These are phyloP conservation scores for Mortierella sp. DNA, from an alignment of 371 early-diverging fungal genomes.

Conservation along the genomic window DNA sequence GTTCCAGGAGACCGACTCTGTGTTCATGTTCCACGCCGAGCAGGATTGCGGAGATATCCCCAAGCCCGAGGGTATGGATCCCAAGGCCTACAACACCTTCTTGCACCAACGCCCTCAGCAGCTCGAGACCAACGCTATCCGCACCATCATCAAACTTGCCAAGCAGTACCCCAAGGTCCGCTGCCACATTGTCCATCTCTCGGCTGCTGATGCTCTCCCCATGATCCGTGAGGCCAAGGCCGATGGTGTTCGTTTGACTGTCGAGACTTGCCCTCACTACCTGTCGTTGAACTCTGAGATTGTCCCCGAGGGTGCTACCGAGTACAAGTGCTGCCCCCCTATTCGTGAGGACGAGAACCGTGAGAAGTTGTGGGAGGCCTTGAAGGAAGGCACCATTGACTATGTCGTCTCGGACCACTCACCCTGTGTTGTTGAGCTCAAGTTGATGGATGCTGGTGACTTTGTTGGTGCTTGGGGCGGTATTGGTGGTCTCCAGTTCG, in stretches of 20 bases:
- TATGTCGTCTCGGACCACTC: constrained; percentile 90
- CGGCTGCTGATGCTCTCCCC: constrained; percentile 81
- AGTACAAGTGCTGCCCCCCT: constrained; percentile 92
- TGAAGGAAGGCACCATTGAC: constrained; percentile 85
- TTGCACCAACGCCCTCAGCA: constrained; percentile 77
- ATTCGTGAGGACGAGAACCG: constrained; percentile 83
- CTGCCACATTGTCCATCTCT: constrained; percentile 87
- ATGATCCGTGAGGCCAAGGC: constrained; percentile 80
- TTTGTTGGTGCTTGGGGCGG: constrained; percentile 90
- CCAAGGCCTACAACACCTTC: constrained; percentile 75
- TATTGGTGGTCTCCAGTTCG: constrained; percentile 87
- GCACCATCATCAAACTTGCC: constrained; percentile 77
- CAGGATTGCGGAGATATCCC: constrained; percentile 66
- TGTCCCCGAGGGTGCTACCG: constrained; percentile 81
- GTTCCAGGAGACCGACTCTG: constrained; percentile 61
- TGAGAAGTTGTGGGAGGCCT: constrained; percentile 79
- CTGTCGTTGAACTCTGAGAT: constrained; percentile 77
- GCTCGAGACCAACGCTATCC: constrained; percentile 81
- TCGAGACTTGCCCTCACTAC: constrained; percentile 90
- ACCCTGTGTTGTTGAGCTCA: constrained; percentile 84
- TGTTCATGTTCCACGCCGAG: constrained; percentile 87
- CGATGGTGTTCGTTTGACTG: constrained; percentile 79
- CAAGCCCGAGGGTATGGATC: constrained; percentile 58
- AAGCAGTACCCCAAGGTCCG: constrained; percentile 77
- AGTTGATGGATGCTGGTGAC: constrained; percentile 76